Evolutionary conservation across 768 basidiomycete species (phyloP).

Genomic region (Naganishia vaughanmartiniae): DNA sequence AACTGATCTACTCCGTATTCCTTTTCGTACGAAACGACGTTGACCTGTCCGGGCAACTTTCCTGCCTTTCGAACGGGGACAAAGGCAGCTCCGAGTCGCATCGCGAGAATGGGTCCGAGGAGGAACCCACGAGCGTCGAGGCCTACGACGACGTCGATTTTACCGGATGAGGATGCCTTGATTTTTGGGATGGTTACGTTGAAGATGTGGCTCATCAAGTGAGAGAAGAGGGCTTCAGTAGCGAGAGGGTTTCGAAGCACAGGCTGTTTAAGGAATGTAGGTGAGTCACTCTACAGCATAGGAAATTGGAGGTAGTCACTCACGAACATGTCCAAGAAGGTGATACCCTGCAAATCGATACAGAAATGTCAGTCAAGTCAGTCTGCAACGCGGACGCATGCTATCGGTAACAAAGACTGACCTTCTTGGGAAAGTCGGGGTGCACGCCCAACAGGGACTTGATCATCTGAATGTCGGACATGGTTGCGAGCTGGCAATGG

Average conservation of each 20-base stretch:
- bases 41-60: conserved; percentile 86
- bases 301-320: not conserved
- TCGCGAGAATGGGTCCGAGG: conserved; percentile 84
- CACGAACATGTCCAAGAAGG: conserved; percentile 84
- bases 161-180: conserved; percentile 58
- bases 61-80: conserved; percentile 92
- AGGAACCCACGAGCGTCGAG: conserved; percentile 96
- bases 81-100: conserved; percentile 87
- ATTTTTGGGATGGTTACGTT: conserved; percentile 66
- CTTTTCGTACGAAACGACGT: conserved; percentile 75
- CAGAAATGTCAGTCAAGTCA: not conserved
- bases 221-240: conserved; percentile 86
- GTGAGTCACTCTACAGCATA: not conserved
- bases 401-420: conserved; percentile 45
- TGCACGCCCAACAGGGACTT: conserved; percentile 48
- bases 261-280: conserved; percentile 55
- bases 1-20: conserved; percentile 94
- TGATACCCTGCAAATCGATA: conserved; percentile 66
- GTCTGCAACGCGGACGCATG: not conserved
- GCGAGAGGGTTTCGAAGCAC: conserved; percentile 78
- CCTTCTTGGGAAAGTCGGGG: conserved; percentile 83
- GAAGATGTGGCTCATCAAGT: conserved; percentile 79
- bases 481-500: conserved; percentile 42
- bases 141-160: conserved; percentile 88
- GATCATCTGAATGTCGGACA: conserved; percentile 75